Evolutionary conservation across 495 filamentous ascomycete species (phyloP).

Genomic region (Neurospora sp.): DNA sequence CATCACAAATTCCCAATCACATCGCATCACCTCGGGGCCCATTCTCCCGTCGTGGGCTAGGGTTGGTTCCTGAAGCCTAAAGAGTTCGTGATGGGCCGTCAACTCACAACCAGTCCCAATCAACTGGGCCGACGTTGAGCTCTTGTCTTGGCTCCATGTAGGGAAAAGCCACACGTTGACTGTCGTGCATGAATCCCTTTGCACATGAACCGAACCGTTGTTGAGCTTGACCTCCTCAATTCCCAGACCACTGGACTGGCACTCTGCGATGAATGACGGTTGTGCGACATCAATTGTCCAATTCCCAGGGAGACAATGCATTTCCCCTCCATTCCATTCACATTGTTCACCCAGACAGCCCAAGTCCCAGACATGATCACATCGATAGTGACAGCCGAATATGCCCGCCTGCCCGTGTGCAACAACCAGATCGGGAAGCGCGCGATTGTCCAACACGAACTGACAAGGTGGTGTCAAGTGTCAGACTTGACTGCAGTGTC

Average conservation of each 20-base stretch:
- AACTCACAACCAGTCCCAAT: neutral
- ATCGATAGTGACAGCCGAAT: too few species aligned
- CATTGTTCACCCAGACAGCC: too few species aligned
- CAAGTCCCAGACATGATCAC: too few species aligned
- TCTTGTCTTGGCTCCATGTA: too few species aligned
- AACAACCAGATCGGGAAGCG: neutral
- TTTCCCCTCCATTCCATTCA: neutral
- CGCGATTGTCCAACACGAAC: neutral
- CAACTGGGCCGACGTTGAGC: neutral
- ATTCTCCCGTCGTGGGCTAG: neutral
- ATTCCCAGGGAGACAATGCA: neutral
- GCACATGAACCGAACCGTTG: neutral
- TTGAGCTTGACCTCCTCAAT: neutral
- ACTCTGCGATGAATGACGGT: too few species aligned
- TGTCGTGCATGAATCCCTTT: neutral
- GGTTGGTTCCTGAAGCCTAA: neutral
- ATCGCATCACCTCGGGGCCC: neutral
- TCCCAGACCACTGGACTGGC: neutral
- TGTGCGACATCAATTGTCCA: neutral
- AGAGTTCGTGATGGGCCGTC: neutral
- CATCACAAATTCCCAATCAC: neutral
- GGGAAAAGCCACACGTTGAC: neutral
- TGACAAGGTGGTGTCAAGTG: neutral
- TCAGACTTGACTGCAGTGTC: neutral
- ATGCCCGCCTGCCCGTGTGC: neutral